Evolutionary conservation across 1,284 basidiomycete species (phyloP).

Genomic region (Phlebopus sp.): DNA sequence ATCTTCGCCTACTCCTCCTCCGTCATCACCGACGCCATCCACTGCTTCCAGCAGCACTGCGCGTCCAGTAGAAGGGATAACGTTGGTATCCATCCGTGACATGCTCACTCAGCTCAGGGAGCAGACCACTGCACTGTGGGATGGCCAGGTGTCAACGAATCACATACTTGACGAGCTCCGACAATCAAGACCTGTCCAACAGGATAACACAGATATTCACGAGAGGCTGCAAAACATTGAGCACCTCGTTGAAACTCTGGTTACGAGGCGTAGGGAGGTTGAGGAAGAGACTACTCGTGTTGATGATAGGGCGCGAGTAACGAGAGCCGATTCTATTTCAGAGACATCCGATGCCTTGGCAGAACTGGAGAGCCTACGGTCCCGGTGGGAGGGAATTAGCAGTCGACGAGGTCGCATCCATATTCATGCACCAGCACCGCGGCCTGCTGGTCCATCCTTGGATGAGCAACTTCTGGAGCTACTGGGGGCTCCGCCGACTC

Average conservation of each 20-base stretch:
- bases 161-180: slow-evolving; percentile 46
- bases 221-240: slow-evolving; percentile 42
- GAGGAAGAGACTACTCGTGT: background rate
- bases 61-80: slow-evolving; percentile 34
- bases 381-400: slow-evolving; percentile 19
- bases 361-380: slow-evolving; percentile 27
- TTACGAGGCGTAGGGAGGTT: slow-evolving; percentile 7
- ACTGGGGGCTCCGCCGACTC: slow-evolving; percentile 41
- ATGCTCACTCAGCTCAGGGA: slow-evolving; percentile 49
- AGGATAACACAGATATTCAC: slow-evolving; percentile 35
- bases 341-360: slow-evolving; percentile 27
- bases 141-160: slow-evolving; percentile 58
- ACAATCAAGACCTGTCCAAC: slow-evolving; percentile 18
- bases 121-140: slow-evolving; percentile 49
- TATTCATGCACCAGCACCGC: slow-evolving; percentile 41
- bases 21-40: slow-evolving; percentile 38
- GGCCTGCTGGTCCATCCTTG: slow-evolving; percentile 46
- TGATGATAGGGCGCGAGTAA: background rate
- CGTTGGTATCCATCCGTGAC: slow-evolving; percentile 41
- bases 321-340: slow-evolving; percentile 16
- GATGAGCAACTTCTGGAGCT: slow-evolving; percentile 61
- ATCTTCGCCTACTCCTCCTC: slow-evolving; percentile 32
- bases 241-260: slow-evolving; percentile 38
- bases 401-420: slow-evolving; percentile 26
- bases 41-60: slow-evolving; percentile 43